phyloP scores from a whole-genome alignment of 768 basidiomycete species.

The Exidia glandulosa region DNA sequence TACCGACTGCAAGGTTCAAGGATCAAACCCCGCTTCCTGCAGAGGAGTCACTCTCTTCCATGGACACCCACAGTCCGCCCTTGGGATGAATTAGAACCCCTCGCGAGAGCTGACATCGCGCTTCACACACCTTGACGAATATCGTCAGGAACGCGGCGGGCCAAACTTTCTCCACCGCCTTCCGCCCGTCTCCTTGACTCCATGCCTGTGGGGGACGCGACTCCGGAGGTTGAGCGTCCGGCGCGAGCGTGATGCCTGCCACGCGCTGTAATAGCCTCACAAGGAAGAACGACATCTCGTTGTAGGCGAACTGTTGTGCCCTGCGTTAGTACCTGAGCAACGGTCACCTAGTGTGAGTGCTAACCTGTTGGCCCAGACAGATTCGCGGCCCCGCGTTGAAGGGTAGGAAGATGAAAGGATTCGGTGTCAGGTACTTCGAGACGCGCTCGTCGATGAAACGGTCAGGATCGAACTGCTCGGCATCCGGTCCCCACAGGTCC shows the following conservation, averaged over 20 bases:
- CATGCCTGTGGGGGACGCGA: conserved; percentile 37
- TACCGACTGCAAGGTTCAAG: too few species aligned
- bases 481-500: conserved; percentile 65
- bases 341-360: background rate
- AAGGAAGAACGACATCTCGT: conserved; percentile 47
- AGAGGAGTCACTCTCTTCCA: too few species aligned
- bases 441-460: conserved; percentile 57
- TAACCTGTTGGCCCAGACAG: conserved; percentile 49
- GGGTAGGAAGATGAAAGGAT: conserved; percentile 61
- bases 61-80: too few species aligned
- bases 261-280: conserved; percentile 55
- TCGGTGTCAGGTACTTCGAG: conserved; percentile 48
- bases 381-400: conserved; percentile 50
- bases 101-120: too few species aligned
- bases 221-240: conserved; percentile 34
- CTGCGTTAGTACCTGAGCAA: background rate
- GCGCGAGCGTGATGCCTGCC: conserved; percentile 34
- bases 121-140: too few species aligned
- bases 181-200: conserved; percentile 33
- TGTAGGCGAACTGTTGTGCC: conserved; percentile 30
- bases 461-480: conserved; percentile 59
- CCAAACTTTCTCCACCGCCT: conserved; percentile 22
- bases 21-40: too few species aligned
- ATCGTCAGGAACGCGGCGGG: too few species aligned
- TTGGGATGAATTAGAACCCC: too few species aligned